A percentile compares a stretch with the other conserved stretches of the same genome.
These are phyloP conservation scores for Magnolia changhungtana DNA, from an alignment of 164 flowering plant species.

Conservation along the genomic window DNA sequence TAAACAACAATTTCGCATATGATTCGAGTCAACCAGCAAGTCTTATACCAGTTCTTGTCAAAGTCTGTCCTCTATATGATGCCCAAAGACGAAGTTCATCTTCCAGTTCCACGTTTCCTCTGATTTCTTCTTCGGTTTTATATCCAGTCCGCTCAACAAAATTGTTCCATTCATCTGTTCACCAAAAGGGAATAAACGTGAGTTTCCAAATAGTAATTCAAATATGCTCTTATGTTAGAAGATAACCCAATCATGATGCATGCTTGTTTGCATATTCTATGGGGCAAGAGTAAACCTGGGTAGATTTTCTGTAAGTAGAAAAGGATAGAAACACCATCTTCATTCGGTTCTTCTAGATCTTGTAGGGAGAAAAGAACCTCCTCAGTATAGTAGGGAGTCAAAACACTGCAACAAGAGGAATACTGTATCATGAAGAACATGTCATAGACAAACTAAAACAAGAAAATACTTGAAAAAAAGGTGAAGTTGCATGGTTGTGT, in stretches of 20 bases:
- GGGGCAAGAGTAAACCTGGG: conserved; percentile 56
- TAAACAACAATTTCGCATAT: not conserved
- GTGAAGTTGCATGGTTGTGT: too few relatives aligned
- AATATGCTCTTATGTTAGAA: not conserved
- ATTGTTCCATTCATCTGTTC: conserved; percentile 88
- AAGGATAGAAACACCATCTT: conserved; percentile 94
- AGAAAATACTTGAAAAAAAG: too few relatives aligned
- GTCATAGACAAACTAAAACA: too few relatives aligned
- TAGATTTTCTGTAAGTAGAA: conserved; percentile 94
- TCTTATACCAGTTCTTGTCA: conserved; percentile 76
- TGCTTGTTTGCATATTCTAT: not conserved
- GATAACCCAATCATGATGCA: not conserved
- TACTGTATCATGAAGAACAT: too few relatives aligned
- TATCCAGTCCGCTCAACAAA: conserved; percentile 69
- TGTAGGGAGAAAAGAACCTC: conserved; percentile 82
- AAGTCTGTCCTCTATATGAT: conserved; percentile 92
- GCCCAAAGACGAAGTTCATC: conserved; percentile 93
- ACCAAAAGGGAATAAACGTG: not conserved
- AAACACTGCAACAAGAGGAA: conserved; percentile 48
- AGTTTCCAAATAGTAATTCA: not conserved
- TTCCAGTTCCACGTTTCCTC: conserved; percentile 43
- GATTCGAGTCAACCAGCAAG: not conserved
- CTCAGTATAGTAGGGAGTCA: conserved; percentile 90
- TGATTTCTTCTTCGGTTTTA: conserved; percentile 62
- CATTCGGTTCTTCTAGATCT: conserved; percentile 69